Percentiles rank a stretch among this genome's conserved stretches.
These are phyloP conservation scores for Oenanthe sinensis DNA, from an alignment of 129 eudicot species.

Conservation along the genomic window DNA sequence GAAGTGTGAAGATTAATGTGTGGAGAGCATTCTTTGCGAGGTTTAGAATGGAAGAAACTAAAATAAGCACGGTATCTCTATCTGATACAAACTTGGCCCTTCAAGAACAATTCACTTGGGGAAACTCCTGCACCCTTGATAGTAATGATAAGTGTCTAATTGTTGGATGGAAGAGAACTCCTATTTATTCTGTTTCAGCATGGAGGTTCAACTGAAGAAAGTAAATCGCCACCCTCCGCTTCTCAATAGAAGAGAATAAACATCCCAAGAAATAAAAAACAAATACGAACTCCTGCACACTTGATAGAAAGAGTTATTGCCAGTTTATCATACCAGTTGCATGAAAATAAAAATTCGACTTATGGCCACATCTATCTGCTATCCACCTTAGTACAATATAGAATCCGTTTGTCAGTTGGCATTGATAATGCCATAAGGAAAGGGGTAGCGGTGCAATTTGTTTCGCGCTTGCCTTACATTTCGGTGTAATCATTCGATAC, in stretches of 20 bases:
- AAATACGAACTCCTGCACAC: background rate
- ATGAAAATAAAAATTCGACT: background rate
- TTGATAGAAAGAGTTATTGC: background rate
- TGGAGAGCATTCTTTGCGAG: slow-evolving; percentile 58
- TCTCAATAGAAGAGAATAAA: background rate
- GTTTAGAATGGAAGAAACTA: slow-evolving; percentile 53
- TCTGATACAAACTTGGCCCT: slow-evolving; percentile 45
- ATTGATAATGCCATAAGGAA: background rate
- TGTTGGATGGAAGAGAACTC: slow-evolving; percentile 73
- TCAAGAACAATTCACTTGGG: slow-evolving; percentile 27
- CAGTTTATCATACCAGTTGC: background rate
- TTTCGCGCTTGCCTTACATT: background rate
- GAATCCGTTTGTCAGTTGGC: background rate
- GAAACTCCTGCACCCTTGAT: slow-evolving; percentile 36
- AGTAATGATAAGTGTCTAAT: slow-evolving; percentile 41
- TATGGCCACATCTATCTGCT: background rate
- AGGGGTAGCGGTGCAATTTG: too few species aligned
- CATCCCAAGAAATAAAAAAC: background rate
- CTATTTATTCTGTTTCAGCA: slow-evolving; percentile 52
- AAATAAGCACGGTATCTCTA: slow-evolving; percentile 38
- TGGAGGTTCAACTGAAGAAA: slow-evolving; percentile 40
- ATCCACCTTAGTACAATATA: background rate
- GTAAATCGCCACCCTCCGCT: too few species aligned
- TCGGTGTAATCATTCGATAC: too few species aligned
- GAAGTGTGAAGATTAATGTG: slow-evolving; percentile 41